Evolutionary conservation across 345 rosid genomes (phyloP), one percentile per base, ranked within the genome.

Genomic region (Erucastrum elatum): DNA sequence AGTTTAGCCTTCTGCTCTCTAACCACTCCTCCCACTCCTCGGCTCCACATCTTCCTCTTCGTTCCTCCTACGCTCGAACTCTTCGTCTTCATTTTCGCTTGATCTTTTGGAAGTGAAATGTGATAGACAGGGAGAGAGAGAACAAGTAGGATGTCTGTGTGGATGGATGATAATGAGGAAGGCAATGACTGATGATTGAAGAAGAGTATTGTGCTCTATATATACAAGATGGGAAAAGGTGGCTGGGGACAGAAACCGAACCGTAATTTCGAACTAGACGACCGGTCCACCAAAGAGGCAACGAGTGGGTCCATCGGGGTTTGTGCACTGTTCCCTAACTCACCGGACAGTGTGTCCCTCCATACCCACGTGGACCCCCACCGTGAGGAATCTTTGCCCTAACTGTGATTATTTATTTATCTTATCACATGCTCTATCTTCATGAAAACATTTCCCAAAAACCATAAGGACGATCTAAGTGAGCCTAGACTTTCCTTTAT

Each of bases 1-100:
- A 91, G 90, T 79, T 83, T 84, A 13, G 97, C 97, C 84, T 87
- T 91, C 79, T 90, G 98, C 77, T 94, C 97, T 83, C 87, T 82
- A 4, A 91, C 88, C 64, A 81, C 90, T 61, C 90, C 86, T 46
- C 97, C 95, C 4, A 87, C 67, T 4, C 95, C 90, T 64, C 86
- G 88, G 83, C 90, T 87, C 69, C 92, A 84, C 61, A 88, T 55
- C 81, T 92, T 90, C 82, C 94, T 89, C 85, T 90, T 88, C 8
- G 87, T 82, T 64, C 88, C 82, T 67, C 92, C 93, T 65, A 84
- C 81, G 44, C 71, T 74, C 0, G 85, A 78, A 64, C 84, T 84
- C 60, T 69, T 83, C 82, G 89, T 81, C 92, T 86, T 88, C 98
- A 88, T 89, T 55, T 66, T 69, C 46, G 0, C 62, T 70, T 17